phyloP scores from a whole-genome alignment of 257 asterid genomes.

The Salvia rosmarinus region DNA sequence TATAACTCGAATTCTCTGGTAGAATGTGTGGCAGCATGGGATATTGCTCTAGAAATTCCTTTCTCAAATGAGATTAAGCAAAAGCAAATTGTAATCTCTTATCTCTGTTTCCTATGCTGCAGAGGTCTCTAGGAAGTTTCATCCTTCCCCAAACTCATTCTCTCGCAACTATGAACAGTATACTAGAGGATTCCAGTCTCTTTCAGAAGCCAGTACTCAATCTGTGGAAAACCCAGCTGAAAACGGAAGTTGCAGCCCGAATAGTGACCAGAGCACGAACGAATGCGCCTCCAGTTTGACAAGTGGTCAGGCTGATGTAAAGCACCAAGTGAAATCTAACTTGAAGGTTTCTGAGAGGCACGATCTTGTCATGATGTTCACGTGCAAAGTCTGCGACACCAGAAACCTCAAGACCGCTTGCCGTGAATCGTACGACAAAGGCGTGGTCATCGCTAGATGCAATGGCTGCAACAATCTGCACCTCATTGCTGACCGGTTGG shows the following conservation, averaged over 20 bases:
- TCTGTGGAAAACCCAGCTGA: conserved; percentile 36
- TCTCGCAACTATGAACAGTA: conserved; percentile 31
- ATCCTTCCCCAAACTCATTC: conserved; percentile 50
- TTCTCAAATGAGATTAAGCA: neutral
- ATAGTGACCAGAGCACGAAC: conserved; percentile 28
- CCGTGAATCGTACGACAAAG: conserved; percentile 80
- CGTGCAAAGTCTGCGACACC: conserved; percentile 76
- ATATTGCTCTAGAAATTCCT: neutral
- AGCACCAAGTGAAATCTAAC: conserved; percentile 51
- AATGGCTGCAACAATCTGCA: conserved; percentile 81
- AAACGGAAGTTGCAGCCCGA: conserved; percentile 43
- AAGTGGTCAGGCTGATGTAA: conserved; percentile 30
- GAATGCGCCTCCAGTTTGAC: conserved; percentile 25
- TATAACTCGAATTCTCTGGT: neutral
- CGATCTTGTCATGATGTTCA: conserved; percentile 74
- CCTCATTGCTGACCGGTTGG: conserved; percentile 87
- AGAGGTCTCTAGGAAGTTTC: conserved; percentile 45
- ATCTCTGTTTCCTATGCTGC: conserved; percentile 29
- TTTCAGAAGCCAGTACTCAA: conserved; percentile 37
- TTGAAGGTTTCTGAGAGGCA: conserved; percentile 67
- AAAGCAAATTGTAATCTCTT: neutral
- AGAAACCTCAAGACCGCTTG: conserved; percentile 73
- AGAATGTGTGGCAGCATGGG: neutral
- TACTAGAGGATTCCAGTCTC: conserved; percentile 53
- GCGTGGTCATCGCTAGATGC: conserved; percentile 83